Evolutionary conservation across 192 early-diverging fungal genomes (phyloP), one percentile per base, ranked within the genome.

Genomic region (Rhizophagus sp.): DNA sequence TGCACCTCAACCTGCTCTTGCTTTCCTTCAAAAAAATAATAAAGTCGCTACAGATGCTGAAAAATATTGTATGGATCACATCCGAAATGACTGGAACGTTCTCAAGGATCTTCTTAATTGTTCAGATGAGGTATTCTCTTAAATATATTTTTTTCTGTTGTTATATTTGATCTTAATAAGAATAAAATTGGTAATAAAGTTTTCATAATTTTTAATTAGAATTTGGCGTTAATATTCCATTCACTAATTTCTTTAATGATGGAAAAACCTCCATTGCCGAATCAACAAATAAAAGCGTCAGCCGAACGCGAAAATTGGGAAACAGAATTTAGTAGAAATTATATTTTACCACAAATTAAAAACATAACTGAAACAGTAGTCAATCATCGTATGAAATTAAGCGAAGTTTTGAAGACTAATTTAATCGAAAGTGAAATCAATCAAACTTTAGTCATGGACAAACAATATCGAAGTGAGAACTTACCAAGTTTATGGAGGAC

Each of bases 401-500:
- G 34, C 19, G 19, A 62, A 11, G 33, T 10, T 12, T 47, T 47
- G 2, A 41, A 74, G 36, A 62, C 7, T 62, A 62, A 15, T 2
- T 19, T 73, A 5, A 24, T 79, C 61, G 78, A 79, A 5, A 19
- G 7, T 4, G 78, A 66, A 33, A n/a, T 79, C 19, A 44, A 72
- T 62, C 50, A 79, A 68, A 73, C 66, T 4, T 12, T 19, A 68
- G 25, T 8, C 15, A 78, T 65, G 63, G 24, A 36, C 30, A 17
- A 65, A 33, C 19, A 41, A 67, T 41, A 78, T 66, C 24, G 64
- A 67, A 61, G 63, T 34, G 10, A 25, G 33, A 10, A 74, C 33
- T 47, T 66, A 33, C 70, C 73, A 22, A 36, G 62, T 75, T 71
- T 80, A 25, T 80, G 79, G 79, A 36, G 79, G 39, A 25, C 17